Evolutionary conservation across 2,329 filamentous ascomycete genomes (phyloP), one percentile per base, ranked within the genome.

Genomic region (Aurifilum marmelostoma): DNA sequence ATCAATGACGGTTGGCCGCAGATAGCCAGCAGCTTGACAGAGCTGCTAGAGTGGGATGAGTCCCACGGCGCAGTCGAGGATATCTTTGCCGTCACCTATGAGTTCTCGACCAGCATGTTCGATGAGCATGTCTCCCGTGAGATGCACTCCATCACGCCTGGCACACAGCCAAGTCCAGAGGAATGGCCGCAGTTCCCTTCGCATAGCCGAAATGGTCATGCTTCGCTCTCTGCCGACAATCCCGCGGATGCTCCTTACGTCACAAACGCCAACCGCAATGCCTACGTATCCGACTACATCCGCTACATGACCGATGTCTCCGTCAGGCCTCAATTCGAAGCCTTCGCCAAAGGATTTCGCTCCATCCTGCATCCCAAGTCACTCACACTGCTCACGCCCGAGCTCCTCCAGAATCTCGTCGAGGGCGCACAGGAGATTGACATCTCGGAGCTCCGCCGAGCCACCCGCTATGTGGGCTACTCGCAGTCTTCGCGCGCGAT

Each of bases 1-100:
- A 93, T 98, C 71, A 83, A 85, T 2, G 94, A 97, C 74, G 94
- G 93, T 4, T 98, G 95, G 95, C 92, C 93, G 1, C 89, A 91
- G 21, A 84, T 97, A 3, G 88, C 89, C 1, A 93, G 85, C 73
- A 92, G 93, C 0, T 84, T 99, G 21, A 89, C 88, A 5, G 84
- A 85, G 3, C 82, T 98, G 1, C 81, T 95, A 1, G 86, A 91
- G 59, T 97, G 93, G 93, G 86, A 91, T 61, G 91, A 91, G 74
- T 84, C 83, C 56, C 83, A 96, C 65, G 93, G 93, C 0, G 84
- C 90, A 29, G 91, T 97, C 0, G 91, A 91, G 71, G 93, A 97
- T 72, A 78, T 97, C 1, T 97, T 97, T 77, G 86, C 90, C 68
- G 87, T 93, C 67, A 95, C 93, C 0, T 97, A 97, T 77, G 92